phyloP scores from a whole-genome alignment of 768 basidiomycete species.

The Trametes elegans region DNA sequence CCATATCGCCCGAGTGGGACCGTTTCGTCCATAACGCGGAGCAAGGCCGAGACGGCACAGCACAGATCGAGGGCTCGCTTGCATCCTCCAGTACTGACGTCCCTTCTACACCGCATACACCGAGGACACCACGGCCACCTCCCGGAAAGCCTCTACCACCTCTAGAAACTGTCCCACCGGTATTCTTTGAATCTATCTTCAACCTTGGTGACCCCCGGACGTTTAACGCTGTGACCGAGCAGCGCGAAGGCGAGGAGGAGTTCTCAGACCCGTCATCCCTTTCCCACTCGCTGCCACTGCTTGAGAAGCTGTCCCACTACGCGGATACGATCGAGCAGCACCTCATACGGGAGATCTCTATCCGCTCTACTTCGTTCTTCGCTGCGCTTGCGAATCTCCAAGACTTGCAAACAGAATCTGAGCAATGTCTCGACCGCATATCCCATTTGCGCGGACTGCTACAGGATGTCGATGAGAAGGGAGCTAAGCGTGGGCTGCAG shows the following conservation, averaged over 20 bases:
- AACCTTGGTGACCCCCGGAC: conserved; percentile 78
- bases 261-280: conserved; percentile 56
- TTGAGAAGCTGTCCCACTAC: conserved; percentile 89
- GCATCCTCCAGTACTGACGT: conserved; percentile 17
- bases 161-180: conserved; percentile 69
- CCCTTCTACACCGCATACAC: conserved; percentile 19
- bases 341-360: conserved; percentile 87
- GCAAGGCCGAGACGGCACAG: conserved; percentile 32
- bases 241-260: conserved; percentile 34
- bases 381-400: conserved; percentile 93
- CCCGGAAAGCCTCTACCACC: conserved; percentile 56
- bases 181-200: conserved; percentile 81
- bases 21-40: conserved; percentile 53
- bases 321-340: conserved; percentile 94
- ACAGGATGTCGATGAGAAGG: conserved; percentile 69
- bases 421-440: conserved; percentile 77
- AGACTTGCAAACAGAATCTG: conserved; percentile 86
- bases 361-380: conserved; percentile 92
- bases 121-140: conserved; percentile 30
- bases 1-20: conserved; percentile 76
- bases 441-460: conserved; percentile 68
- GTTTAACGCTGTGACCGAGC: conserved; percentile 73
- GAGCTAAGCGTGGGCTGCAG: conserved; percentile 77
- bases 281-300: conserved; percentile 67
- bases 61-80: conserved; percentile 25